Percentiles rank a stretch among this genome's conserved stretches.
Conservation (phyloP, 2,329 filamentous ascomycete genomes). For the Fusarium sp. region DNA sequence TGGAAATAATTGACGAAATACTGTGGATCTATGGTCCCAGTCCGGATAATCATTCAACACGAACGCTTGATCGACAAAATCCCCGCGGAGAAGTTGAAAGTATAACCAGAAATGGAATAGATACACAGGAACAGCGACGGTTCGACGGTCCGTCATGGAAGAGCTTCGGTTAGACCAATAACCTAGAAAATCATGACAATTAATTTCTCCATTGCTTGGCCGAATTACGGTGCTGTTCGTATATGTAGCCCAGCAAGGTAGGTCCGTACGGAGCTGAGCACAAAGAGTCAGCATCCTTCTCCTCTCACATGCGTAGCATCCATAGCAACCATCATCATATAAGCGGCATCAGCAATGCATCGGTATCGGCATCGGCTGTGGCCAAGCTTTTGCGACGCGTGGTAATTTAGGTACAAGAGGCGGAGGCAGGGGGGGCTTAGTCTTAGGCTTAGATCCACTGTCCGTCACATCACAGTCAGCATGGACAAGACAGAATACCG, state of each 20-base stretch:
- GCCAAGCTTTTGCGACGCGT: conserved; percentile 13
- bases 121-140: not conserved
- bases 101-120: conserved; percentile 24
- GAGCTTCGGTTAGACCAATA: conserved; percentile 13
- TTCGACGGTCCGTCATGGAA: conserved; percentile 13
- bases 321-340: conserved; percentile 2
- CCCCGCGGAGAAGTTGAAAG: conserved; percentile 1
- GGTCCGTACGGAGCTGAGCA: not conserved
- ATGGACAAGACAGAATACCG: not conserved
- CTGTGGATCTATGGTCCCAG: conserved; percentile 6
- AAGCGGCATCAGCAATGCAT: conserved; percentile 1
- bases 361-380: conserved; percentile 13
- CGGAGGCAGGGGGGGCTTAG: conserved; percentile 8
- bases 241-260: not conserved
- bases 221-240: not conserved
- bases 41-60: not conserved
- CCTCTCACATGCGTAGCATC: conserved; percentile 10
- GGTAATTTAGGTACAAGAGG: conserved; percentile 17
- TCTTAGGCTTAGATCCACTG: not conserved
- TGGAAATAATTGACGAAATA: not conserved
- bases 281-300: conserved; percentile 4
- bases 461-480: conserved; percentile 15
- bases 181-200: not conserved
- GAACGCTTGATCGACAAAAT: not conserved
- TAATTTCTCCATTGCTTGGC: not conserved